These are phyloP conservation scores for Suillus subaureus DNA, from an alignment of 768 basidiomycete species.

Conservation along the genomic window DNA sequence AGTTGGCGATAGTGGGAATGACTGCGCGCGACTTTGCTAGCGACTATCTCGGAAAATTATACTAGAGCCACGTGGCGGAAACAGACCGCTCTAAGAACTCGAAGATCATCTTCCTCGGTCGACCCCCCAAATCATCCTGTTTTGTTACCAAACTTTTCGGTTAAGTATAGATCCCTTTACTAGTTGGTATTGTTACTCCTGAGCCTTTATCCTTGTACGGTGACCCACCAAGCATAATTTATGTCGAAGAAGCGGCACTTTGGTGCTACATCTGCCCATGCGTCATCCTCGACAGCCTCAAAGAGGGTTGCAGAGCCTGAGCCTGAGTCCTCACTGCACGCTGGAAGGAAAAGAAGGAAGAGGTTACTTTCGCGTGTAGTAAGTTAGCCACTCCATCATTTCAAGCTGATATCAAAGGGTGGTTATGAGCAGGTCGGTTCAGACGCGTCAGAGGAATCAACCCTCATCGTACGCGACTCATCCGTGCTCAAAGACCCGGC, in stretches of 20 bases:
- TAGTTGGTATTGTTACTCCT: constrained; percentile 7
- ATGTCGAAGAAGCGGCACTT: constrained; percentile 5
- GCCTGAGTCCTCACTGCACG: background rate
- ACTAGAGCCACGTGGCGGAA: constrained; percentile 6
- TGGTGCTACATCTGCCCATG: background rate
- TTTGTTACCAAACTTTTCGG: constrained; percentile 2
- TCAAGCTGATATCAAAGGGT: background rate
- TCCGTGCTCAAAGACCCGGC: background rate
- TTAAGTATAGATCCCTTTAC: background rate
- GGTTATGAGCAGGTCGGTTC: background rate
- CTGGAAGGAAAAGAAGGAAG: background rate
- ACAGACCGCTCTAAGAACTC: background rate
- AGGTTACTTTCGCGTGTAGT: constrained; percentile 2
- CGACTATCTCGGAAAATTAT: background rate
- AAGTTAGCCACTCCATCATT: background rate
- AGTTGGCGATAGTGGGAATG: background rate
- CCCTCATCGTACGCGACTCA: background rate
- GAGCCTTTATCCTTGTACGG: background rate
- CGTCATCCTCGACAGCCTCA: background rate
- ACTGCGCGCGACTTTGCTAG: background rate
- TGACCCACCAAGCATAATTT: background rate
- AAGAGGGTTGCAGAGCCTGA: constrained; percentile 1
- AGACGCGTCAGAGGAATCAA: constrained; percentile 1
- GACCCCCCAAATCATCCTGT: constrained; percentile 3
- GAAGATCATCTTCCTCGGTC: background rate